A percentile compares a stretch with the other conserved stretches of the same genome.
Evolutionary conservation across 495 filamentous ascomycete genomes (phyloP).

Genomic region (Aspergillus egyptiacus): DNA sequence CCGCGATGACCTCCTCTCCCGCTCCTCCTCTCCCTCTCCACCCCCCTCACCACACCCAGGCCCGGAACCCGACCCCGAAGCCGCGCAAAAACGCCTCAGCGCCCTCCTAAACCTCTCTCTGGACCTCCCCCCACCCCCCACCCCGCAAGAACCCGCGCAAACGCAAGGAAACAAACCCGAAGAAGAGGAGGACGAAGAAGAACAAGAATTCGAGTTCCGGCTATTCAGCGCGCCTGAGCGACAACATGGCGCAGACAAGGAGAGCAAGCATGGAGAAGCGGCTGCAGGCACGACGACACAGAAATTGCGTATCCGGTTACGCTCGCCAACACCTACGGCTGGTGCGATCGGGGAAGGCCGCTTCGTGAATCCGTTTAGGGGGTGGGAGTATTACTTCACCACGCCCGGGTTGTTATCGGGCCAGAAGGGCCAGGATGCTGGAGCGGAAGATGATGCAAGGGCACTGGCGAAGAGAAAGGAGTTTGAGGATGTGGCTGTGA

Average conservation of each 20-base stretch:
- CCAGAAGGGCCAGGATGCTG: slow-evolving; percentile 2
- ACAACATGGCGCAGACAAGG: background rate
- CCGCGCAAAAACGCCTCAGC: slow-evolving; percentile 31
- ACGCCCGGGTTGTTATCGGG: slow-evolving; percentile 25
- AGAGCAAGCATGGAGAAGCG: background rate
- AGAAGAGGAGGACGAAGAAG: slow-evolving; percentile 41
- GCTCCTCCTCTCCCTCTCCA: slow-evolving; percentile 27
- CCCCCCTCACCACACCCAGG: slow-evolving; percentile 33
- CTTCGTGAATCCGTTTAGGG: slow-evolving; percentile 39
- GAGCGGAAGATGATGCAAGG: slow-evolving; percentile 10
- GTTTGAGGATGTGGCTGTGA: slow-evolving; percentile 40
- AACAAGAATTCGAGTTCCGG: slow-evolving; percentile 46
- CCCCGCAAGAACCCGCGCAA: background rate
- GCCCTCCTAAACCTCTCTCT: slow-evolving; percentile 36
- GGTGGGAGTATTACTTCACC: slow-evolving; percentile 43
- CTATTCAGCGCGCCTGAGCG: slow-evolving; percentile 36
- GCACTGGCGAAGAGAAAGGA: slow-evolving; percentile 21
- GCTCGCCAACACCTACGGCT: slow-evolving; percentile 34
- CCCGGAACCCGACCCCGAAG: background rate
- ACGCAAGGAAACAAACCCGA: slow-evolving; percentile 14
- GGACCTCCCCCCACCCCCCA: slow-evolving; percentile 12
- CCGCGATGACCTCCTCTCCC: slow-evolving; percentile 38
- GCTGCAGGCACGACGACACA: slow-evolving; percentile 28
- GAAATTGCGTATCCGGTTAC: slow-evolving; percentile 38
- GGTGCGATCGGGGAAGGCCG: slow-evolving; percentile 27